phyloP scores from a whole-genome alignment of 139 green algal species.

The Chlorella vulgaris region DNA sequence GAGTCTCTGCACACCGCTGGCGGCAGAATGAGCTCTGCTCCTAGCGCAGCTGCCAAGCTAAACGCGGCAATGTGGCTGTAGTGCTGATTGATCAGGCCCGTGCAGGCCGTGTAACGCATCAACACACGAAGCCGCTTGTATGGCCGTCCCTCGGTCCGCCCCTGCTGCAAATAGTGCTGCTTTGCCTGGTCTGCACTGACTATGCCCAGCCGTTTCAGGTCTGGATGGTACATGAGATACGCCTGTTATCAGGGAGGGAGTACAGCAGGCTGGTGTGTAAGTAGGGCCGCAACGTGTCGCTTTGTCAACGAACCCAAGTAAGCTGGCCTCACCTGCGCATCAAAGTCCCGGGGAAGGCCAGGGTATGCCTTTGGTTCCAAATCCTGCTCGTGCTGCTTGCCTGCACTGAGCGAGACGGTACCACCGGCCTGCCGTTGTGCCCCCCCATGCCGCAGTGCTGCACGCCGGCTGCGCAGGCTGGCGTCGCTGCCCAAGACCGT shows the following conservation, averaged over 20 bases:
- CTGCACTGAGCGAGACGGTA: background rate
- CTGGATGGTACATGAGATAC: conserved; percentile 66
- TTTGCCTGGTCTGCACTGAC: conserved; percentile 36
- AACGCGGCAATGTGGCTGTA: conserved; percentile 74
- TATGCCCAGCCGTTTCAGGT: conserved; percentile 48
- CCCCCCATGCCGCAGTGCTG: background rate
- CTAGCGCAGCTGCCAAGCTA: conserved; percentile 58
- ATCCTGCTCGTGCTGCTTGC: background rate
- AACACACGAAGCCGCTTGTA: conserved; percentile 59
- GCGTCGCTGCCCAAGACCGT: background rate
- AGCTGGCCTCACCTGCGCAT: conserved; percentile 32
- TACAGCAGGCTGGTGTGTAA: too few relatives aligned
- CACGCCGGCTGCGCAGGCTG: conserved; percentile 7
- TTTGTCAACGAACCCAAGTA: too few relatives aligned
- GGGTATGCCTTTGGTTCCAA: background rate
- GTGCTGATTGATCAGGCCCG: conserved; percentile 79
- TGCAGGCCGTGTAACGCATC: conserved; percentile 75
- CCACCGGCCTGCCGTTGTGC: background rate
- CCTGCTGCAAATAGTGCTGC: conserved; percentile 57
- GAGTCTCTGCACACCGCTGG: conserved; percentile 65
- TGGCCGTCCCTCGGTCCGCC: conserved; percentile 47
- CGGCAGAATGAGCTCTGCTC: conserved; percentile 64
- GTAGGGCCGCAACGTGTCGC: too few relatives aligned
- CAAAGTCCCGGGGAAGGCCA: conserved; percentile 26
- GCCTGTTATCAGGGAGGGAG: conserved; percentile 31